Conservation (phyloP, 2,329 filamentous ascomycete species). For the Scleromitrula shiraiana region DNA sequence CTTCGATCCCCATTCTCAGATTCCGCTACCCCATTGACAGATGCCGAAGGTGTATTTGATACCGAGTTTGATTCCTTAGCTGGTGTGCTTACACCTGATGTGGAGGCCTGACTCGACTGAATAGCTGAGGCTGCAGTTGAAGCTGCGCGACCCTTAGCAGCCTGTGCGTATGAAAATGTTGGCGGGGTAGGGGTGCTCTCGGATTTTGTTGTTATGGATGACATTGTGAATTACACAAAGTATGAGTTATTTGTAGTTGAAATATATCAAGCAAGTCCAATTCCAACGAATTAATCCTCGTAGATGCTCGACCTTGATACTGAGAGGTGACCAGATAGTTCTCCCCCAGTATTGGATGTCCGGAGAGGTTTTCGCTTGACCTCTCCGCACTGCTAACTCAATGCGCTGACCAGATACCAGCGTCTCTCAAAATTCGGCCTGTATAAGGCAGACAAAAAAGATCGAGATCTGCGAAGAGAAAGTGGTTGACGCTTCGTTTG, state of each 20-base stretch:
- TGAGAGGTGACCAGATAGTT: conserved; percentile 18
- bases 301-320: conserved; percentile 8
- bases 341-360: conserved; percentile 28
- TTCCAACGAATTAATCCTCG: not conserved
- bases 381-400: conserved; percentile 29
- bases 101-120: conserved; percentile 23
- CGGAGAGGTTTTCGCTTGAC: conserved; percentile 32
- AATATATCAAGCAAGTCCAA: conserved; percentile 3
- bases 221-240: conserved; percentile 31
- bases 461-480: not conserved
- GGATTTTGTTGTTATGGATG: conserved; percentile 31
- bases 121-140: conserved; percentile 20
- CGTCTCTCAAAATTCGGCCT: not conserved
- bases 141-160: conserved; percentile 65
- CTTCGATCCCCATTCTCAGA: conserved; percentile 23
- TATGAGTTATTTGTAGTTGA: not conserved
- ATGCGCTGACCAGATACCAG: conserved; percentile 17
- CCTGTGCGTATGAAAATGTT: conserved; percentile 89
- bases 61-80: conserved; percentile 24
- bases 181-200: conserved; percentile 35
- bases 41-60: conserved; percentile 21
- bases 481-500: not conserved
- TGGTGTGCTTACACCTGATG: conserved; percentile 28
- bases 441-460: not conserved
- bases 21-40: conserved; percentile 15